Evolutionary conservation across 257 asterid genomes (phyloP), one percentile per base, ranked within the genome.

Genomic region (Nicotiana benthamiana): DNA sequence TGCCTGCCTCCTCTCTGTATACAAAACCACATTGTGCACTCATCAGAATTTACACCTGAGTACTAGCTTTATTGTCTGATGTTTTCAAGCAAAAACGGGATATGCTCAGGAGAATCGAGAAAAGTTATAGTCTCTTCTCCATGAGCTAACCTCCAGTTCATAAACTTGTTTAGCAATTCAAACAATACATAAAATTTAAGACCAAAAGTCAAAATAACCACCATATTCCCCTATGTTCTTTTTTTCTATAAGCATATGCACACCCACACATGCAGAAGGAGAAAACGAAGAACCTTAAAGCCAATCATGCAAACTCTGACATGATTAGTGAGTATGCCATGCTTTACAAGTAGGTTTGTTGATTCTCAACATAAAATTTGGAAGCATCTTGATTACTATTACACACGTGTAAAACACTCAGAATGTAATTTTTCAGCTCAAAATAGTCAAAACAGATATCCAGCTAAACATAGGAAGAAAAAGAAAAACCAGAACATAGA

Each of bases 1-100:
- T 48, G 91, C 86, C 84, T 61, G 86, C 81, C 98, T 88, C 85
- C 76, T 88, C 84, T 90, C 98, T 77, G 17, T 90, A 84, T 90
- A 40, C 81, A 63, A 46, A 81, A 15, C 20, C 66, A 32, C n/a
- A 68, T 18, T 54, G 30, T 18, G 30, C 60, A 72, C 24, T 72
- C 60, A 72, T 46, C 78, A 72, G 78, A 46, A 22, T 22, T 22
- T 40, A 40, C 40, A 24, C 60, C 36, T 24, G 8, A 46, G 17
- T 24, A 72, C 78, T 13, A 24, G 77, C 12, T 59, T 40, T 68
- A 10, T 68, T 40, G 20, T 68, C 24, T 12, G 32, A 70, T 15
- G 15, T 24, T 40, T 70, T 8, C 20, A 72, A 22, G 36, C 54
- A 46, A 18, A 72, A 22, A 40, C 3, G 34, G 11, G n/a, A 26